Evolutionary conservation across 106 monocot genomes (phyloP), one percentile per base, ranked within the genome.

Genomic region (Acorus gramineus): DNA sequence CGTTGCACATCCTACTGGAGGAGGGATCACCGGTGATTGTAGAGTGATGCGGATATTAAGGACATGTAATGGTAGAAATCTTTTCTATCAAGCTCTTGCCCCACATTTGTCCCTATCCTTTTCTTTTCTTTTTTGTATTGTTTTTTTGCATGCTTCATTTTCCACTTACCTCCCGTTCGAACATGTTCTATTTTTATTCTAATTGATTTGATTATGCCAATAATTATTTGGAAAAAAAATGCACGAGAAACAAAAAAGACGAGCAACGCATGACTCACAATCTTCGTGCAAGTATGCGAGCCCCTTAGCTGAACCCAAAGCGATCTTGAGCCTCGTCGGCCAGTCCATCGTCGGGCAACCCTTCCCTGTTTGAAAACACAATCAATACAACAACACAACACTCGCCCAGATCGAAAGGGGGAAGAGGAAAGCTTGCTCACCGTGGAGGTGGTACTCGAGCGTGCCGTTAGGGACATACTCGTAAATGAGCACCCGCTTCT

Each of bases 271-370:
- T 52, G 47, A 60, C 85, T 89, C 56, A 93, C 93, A 93, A 60
- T 93, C 93, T 71, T 93, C 93, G 52, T 93, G 93, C 74, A 93
- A 69, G 71, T 93, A 93, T 45, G 93, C 83, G 14, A 93, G 86
- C 12, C 89, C 93, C 68, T 84, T 93, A 9, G 93, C 93, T 7
- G 93, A 83, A 43, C 93, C 93, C 44, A 93, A 52, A 14, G 93
- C 89, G 44, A 93, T 93, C 68, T 74, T 84, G 11, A 93, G 63
- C 68, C 93, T 83, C 28, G 89, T 86, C 46, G 74, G 74, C 76
- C 83, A 93, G 59, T 86, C 86, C 89, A 89, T 81, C 43, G 71
- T 61, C 6, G 83, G 81, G 6, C 70, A 59, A 48, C 75, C 81
- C 42, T 77, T 79, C 60, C 86, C 93, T 93, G 78, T 28, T 28